Evolutionary conservation across 139 green algal species (phyloP), one percentile per base, ranked within the genome.

Genomic region (Coccomyxa sp.): DNA sequence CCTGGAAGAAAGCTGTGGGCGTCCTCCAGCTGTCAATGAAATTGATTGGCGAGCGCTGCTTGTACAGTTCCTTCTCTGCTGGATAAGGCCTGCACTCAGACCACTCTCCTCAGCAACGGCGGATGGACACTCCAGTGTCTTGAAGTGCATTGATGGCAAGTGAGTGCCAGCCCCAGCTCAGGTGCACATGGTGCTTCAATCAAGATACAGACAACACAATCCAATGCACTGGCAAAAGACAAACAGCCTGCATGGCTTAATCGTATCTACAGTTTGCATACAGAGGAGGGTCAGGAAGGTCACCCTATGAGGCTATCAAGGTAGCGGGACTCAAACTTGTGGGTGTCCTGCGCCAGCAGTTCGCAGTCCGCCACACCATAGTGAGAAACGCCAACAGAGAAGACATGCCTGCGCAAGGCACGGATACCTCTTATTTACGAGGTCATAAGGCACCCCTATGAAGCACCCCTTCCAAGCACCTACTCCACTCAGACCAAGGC

Each of bases 1-100:
- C 90, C 83, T 96, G 92, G 81, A 96, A 94, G 38, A 97, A 89
- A 14, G 87, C 86, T 29, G 92, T 77, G 0, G 92, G 92, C 24
- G 77, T 58, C 2, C 69, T 79, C 55, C 96, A 86, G 2, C 77
- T 77, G 73, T 93, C 88, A 0, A 91, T 40, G 35, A 88, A 76
- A 29, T 92, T 72, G 40, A 97, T 88, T 10, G 92, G 92, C 12
- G 82, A 89, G 35, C 92, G 84, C 50, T 88, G 78, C 6, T 87
- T 38, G 84, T 97, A 97, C 22, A 89, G 29, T 2, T 82, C 74
- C 70, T 88, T 84, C 8, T 75, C 81, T 38, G 84, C 74, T 0
- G 91, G 90, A 78, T 91, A 92, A 1, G 85, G 87, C 6, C 50
- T 64, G 50, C 5, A n/a, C n/a, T n/a, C n/a, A n/a, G n/a, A n/a